Evolutionary conservation across 2,329 filamentous ascomycete species (phyloP).

Genomic region (Hymenoscyphus scutula): DNA sequence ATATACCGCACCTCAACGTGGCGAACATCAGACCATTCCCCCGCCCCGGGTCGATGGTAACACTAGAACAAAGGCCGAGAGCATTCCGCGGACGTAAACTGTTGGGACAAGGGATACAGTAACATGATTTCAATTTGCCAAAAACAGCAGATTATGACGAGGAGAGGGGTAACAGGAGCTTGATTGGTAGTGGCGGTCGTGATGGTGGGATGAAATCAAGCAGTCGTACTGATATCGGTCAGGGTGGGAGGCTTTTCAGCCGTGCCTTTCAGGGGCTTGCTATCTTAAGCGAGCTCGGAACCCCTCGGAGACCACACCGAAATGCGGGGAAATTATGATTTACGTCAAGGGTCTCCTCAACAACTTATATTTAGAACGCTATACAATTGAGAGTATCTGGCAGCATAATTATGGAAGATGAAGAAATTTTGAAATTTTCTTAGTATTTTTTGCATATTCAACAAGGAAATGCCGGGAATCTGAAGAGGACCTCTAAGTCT

Average conservation of each 20-base stretch:
- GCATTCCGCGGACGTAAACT: background rate
- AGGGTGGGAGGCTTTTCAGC: background rate
- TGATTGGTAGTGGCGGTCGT: background rate
- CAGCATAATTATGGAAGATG: background rate
- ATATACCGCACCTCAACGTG: background rate
- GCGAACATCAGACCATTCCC: background rate
- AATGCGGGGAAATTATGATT: conserved; percentile 1
- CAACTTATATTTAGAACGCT: background rate
- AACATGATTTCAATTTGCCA: background rate
- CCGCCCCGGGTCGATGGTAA: background rate
- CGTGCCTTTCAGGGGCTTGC: background rate
- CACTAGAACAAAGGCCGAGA: background rate
- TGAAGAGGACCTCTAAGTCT: background rate
- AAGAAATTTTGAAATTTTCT: background rate
- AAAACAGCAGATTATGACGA: no score
- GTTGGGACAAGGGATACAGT: background rate
- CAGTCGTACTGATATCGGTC: background rate
- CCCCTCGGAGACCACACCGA: background rate
- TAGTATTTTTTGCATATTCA: conserved; percentile 4
- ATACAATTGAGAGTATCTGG: background rate
- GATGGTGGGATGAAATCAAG: background rate
- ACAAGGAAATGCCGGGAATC: background rate
- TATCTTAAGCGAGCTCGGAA: background rate
- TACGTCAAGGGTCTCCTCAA: background rate
- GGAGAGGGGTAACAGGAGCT: background rate